A percentile compares a stretch with the other conserved stretches of the same genome.
Evolutionary conservation across 176 grass and related monocot genomes (phyloP).

Genomic region (Rhynchospora tenuis): DNA sequence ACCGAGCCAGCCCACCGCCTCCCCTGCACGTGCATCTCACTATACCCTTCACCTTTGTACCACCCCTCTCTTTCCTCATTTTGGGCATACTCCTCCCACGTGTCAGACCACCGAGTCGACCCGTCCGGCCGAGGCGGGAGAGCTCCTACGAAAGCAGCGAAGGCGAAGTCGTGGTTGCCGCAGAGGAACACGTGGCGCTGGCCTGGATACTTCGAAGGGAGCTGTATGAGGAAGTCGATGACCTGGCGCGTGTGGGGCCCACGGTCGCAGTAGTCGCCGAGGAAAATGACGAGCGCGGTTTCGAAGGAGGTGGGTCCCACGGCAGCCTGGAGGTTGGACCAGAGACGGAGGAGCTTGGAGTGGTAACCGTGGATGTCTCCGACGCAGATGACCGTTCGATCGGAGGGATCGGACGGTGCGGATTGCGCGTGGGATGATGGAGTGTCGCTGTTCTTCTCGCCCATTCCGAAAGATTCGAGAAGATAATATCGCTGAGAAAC

Average conservation of each 20-base stretch:
- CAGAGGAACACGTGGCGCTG: constrained; percentile 91
- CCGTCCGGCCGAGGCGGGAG: constrained; percentile 58
- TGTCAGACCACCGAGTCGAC: constrained; percentile 42
- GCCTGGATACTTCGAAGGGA: constrained; percentile 42
- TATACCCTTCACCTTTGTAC: constrained; percentile 61
- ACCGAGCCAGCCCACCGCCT: constrained; percentile 72
- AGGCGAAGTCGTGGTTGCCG: constrained; percentile 91
- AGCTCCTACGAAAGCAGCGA: constrained; percentile 81
- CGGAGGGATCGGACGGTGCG: neutral
- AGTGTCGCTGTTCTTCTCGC: neutral
- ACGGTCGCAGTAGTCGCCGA: constrained; percentile 91
- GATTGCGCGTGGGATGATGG: constrained; percentile 2
- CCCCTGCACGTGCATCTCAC: constrained; percentile 76
- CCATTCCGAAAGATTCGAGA: neutral
- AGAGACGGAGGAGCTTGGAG: constrained; percentile 76
- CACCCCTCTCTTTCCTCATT: constrained; percentile 74
- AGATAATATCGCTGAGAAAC: neutral
- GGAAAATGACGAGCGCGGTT: constrained; percentile 78
- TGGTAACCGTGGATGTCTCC: constrained; percentile 84
- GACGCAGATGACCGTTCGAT: constrained; percentile 69
- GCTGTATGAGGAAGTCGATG: constrained; percentile 63
- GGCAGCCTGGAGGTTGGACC: constrained; percentile 55
- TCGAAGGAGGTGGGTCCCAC: constrained; percentile 59
- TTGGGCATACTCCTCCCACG: constrained; percentile 60
- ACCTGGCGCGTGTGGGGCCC: constrained; percentile 52